Evolutionary conservation across 805 yeast species (phyloP), one percentile per base, ranked within the genome.

Genomic region (Ogataea degrootiae): DNA sequence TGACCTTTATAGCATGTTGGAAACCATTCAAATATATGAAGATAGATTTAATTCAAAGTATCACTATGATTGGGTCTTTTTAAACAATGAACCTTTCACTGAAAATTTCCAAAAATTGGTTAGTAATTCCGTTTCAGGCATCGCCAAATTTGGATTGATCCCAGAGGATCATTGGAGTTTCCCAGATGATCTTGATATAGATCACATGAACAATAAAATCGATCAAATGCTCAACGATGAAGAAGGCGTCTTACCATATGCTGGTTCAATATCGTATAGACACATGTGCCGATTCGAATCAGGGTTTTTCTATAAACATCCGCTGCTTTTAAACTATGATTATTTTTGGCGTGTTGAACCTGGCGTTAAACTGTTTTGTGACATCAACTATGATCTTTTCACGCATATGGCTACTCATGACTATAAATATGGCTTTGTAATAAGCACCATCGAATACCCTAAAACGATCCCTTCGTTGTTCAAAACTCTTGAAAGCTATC

Each of bases 261-360:
- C 85, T 37, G 77, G 72, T 43, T 76, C 83, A 11, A 69, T 69
- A 41, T 78, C 87, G 0, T 83, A 83, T 57, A 77, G 96, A 66
- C 91, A 87, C 64, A 88, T 88, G 96, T 88, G 96, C 65, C 75
- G 97, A 54, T 89, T 76, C 61, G 92, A 87, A 66, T 82, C 90
- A 6, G 96, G 96, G 0, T 85, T 85, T 64, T 89, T 89, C 66
- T 87, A 77, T 72, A 76, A 78, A 60, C 92, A 87, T 62, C 80
- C 80, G 45, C 63, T 85, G 51, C 63, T 89, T 72, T 68, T 69
- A 48, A 82, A 83, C 4, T 88, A 85, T 66, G 86, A 84, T 50
- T 89, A 83, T 74, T 89, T 88, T 71, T 89, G 97, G 97, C 78
- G 96, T 65, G 92, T 89, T 39, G 97, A 89, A 66, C 96, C 96